A percentile compares a stretch with the other conserved stretches of the same genome.
Evolutionary conservation across 495 filamentous ascomycete species (phyloP).

Genomic region (Polyplosphaeria fusca): DNA sequence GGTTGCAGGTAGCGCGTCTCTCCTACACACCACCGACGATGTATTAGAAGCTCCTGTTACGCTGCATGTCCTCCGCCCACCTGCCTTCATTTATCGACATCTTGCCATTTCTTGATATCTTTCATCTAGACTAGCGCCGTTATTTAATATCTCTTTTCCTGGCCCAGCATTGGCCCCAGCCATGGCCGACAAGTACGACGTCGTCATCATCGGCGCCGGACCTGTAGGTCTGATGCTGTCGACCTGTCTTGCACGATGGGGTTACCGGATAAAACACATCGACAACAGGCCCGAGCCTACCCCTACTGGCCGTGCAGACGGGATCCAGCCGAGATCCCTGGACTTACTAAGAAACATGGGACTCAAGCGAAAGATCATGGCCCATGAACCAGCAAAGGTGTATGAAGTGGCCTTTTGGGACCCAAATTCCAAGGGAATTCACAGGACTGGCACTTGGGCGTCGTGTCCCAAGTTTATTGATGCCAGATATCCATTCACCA

Average conservation of each 20-base stretch:
- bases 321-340: slow-evolving; percentile 68
- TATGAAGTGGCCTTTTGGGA: slow-evolving; percentile 70
- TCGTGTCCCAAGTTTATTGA: slow-evolving; percentile 65
- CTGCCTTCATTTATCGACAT: background rate
- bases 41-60: background rate
- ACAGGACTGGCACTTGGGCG: slow-evolving; percentile 60
- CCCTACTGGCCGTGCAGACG: slow-evolving; percentile 70
- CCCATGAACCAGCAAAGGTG: slow-evolving; percentile 60
- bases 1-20: no score
- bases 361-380: slow-evolving; percentile 62
- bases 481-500: slow-evolving; percentile 64
- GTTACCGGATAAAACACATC: slow-evolving; percentile 66
- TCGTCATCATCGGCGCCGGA: slow-evolving; percentile 84
- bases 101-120: background rate
- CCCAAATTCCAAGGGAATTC: slow-evolving; percentile 53
- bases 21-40: no score
- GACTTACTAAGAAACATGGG: slow-evolving; percentile 66
- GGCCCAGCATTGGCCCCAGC: background rate
- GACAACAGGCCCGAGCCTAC: slow-evolving; percentile 64
- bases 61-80: background rate
- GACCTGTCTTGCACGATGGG: slow-evolving; percentile 71
- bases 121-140: background rate
- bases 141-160: background rate
- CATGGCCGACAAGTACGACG: slow-evolving; percentile 56
- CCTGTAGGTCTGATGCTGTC: slow-evolving; percentile 84